Evolutionary conservation across 176 grass and related monocot genomes (phyloP).

Genomic region (Bothriochloa decipiens): DNA sequence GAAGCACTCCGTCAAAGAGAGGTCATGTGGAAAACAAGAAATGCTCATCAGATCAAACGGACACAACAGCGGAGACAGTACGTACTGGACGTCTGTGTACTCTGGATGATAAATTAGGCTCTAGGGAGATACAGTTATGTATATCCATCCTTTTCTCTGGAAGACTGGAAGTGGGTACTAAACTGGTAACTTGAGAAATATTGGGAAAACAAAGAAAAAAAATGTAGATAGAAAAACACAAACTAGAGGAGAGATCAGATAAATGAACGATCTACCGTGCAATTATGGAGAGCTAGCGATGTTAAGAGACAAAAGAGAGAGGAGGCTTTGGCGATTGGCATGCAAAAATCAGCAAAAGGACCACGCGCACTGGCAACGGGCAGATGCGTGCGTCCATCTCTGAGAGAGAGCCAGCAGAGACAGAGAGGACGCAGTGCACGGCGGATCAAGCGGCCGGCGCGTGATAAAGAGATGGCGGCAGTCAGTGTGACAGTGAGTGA

Average conservation of each 20-base stretch:
- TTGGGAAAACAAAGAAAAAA: too few relatives aligned
- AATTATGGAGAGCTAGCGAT: background rate
- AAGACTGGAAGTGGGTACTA: too few relatives aligned
- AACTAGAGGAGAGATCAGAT: background rate
- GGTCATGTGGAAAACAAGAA: background rate
- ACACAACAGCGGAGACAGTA: background rate
- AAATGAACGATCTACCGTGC: background rate
- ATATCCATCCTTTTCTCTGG: too few relatives aligned
- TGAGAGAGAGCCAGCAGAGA: background rate
- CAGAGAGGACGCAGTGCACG: background rate
- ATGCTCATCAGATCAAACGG: background rate
- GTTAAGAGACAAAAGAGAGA: background rate
- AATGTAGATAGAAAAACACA: background rate
- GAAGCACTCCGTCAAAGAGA: background rate
- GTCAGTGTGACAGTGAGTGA: conserved; percentile 19
- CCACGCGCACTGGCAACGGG: conserved; percentile 33
- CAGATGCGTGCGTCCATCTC: background rate
- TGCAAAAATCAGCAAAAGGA: background rate
- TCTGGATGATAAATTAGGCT: too few relatives aligned
- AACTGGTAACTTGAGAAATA: too few relatives aligned
- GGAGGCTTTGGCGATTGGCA: background rate
- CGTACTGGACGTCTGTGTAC: background rate
- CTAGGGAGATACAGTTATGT: too few relatives aligned
- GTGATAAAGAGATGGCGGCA: conserved; percentile 29
- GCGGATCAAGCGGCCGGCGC: conserved; percentile 13